Conservation (phyloP, 805 yeast genomes). For the Saturnispora bothae region DNA sequence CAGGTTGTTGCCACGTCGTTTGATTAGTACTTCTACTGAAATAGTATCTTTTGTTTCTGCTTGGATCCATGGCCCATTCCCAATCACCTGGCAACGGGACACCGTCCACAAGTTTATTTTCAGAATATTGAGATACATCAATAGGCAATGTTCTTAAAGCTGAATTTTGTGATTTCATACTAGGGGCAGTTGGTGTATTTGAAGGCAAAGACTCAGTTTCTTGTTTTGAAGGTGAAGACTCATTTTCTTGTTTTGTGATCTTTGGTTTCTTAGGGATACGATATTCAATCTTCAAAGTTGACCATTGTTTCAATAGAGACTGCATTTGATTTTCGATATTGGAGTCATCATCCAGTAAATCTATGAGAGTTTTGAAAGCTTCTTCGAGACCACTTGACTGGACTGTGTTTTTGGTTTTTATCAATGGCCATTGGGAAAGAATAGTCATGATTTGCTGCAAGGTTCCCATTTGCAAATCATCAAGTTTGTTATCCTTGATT, state of each 20-base stretch:
- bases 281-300: constrained; percentile 66
- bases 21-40: constrained; percentile 38
- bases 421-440: constrained; percentile 52
- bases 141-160: too few species aligned
- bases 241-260: too few species aligned
- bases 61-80: constrained; percentile 45
- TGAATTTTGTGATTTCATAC: too few species aligned
- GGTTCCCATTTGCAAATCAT: constrained; percentile 30
- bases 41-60: constrained; percentile 39
- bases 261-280: constrained; percentile 61
- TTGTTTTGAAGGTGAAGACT: too few species aligned
- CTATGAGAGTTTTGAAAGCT: constrained; percentile 37
- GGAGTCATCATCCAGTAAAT: constrained; percentile 15
- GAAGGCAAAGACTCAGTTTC: too few species aligned
- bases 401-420: constrained; percentile 65
- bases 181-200: too few species aligned
- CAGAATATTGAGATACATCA: constrained; percentile 13
- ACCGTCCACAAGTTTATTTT: constrained; percentile 20
- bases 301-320: constrained; percentile 56
- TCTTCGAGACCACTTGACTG: constrained; percentile 63
- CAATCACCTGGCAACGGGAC: constrained; percentile 50
- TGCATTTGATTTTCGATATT: constrained; percentile 29
- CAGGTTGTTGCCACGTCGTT: constrained; percentile 56
- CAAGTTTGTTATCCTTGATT: constrained; percentile 6
- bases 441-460: constrained; percentile 43